A percentile compares a stretch with the other conserved stretches of the same genome.
Conservation (phyloP, 1,284 basidiomycete genomes). For the Apiotrichum porosum region DNA sequence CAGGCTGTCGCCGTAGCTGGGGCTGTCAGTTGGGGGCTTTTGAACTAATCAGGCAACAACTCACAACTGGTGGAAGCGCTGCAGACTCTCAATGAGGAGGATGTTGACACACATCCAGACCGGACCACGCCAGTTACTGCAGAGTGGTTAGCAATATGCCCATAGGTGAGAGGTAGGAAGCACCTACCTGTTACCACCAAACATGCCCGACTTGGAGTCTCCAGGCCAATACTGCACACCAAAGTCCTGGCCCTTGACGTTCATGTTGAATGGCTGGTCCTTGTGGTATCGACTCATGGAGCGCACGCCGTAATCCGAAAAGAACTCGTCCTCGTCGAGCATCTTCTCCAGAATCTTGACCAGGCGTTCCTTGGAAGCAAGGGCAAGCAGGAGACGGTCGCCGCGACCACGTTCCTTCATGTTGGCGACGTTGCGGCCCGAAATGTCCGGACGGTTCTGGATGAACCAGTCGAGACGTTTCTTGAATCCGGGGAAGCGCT, state of each 20-base stretch:
- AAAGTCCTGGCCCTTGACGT: conserved; percentile 85
- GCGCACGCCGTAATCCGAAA: conserved; percentile 89
- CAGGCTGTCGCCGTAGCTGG: conserved; percentile 81
- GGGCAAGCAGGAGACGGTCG: conserved; percentile 79
- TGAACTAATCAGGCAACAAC: background rate
- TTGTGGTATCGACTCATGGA: conserved; percentile 90
- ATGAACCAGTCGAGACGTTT: conserved; percentile 99
- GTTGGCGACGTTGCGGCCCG: conserved; percentile 91
- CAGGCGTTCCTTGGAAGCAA: conserved; percentile 87
- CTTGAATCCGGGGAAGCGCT: conserved; percentile 92
- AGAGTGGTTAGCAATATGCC: no score
- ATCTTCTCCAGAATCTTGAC: conserved; percentile 87
- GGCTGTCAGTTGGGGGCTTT: background rate
- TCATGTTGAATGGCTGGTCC: conserved; percentile 88
- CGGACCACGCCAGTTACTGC: conserved; percentile 92
- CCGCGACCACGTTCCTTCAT: conserved; percentile 77
- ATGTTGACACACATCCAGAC: conserved; percentile 91
- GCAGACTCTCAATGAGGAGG: conserved; percentile 47
- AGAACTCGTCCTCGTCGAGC: conserved; percentile 93
- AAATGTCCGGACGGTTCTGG: conserved; percentile 80
- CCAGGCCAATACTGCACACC: conserved; percentile 97
- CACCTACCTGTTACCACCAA: conserved; percentile 82
- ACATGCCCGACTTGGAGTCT: conserved; percentile 90
- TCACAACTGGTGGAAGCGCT: conserved; percentile 55
- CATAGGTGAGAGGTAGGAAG: no score